Evolutionary conservation across 2,329 filamentous ascomycete species (phyloP), one percentile per base, ranked within the genome.

Genomic region (Sporothrix dimorphospora): DNA sequence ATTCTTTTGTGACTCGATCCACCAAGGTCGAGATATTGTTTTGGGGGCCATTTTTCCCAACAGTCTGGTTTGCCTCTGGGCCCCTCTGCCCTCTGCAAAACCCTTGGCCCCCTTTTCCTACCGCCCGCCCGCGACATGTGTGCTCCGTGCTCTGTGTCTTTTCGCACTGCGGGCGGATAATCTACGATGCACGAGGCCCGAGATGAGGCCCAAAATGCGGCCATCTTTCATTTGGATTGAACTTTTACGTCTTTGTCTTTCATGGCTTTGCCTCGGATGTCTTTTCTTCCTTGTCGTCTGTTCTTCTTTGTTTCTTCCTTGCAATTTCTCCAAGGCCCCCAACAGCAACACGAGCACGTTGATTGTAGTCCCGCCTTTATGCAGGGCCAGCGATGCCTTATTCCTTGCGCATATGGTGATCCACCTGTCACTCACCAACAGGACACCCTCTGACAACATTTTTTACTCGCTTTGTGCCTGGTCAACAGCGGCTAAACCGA

Each of bases 21-120:
- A 21, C 49, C 24, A 11, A 16, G 6, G 42, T 27, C 19, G 38
- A 47, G 55, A 61, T 61, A 51, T 63, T 63, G 55, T 51, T 40
- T 74, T 73, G 73, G 73, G 73, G 73, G 73, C 73, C 73, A 24
- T 72, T 71, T 34, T 69, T 57, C 70, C 73, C 73, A 73, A 40
- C 71, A 71, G 66, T 67, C 51, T 72, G 73, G 73, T 71, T 74
- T 70, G 69, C 21, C 42, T 67, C 24, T 45, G 7, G 27, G 11
- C 45, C 38, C 16, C 24, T 55, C 14, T 47, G 27, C 5, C 30
- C 30, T 51, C 5, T 59, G 16, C 45, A 24, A 30, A 49, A 34
- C n/a, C n/a, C 7, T 53, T 68, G 16, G 38, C 40, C 24, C 21
- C 51, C 16, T 16, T 38, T 47, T 47, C 34, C 55, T 38, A 40